Percentiles rank a stretch among this genome's conserved stretches.
Conservation (phyloP, 2,329 filamentous ascomycete genomes). For the Dactylellina haptotyla region DNA sequence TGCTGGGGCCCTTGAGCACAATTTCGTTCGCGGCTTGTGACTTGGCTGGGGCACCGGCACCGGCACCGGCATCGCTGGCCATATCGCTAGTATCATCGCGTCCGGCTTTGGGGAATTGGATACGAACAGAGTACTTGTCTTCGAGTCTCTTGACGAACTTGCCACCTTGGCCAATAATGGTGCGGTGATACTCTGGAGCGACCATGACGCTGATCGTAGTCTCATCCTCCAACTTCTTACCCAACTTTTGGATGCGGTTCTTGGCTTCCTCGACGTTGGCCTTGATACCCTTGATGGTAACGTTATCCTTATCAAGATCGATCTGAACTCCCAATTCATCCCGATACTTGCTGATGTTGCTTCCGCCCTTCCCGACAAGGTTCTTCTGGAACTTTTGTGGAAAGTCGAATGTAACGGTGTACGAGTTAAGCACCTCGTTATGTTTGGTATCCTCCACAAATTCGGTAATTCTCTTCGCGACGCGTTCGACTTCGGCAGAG, state of each 20-base stretch:
- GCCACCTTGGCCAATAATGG: conserved; percentile 89
- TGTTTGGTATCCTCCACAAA: conserved; percentile 70
- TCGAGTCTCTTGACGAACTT: conserved; percentile 90
- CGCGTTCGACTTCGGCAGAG: conserved; percentile 69
- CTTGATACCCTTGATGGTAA: conserved; percentile 94
- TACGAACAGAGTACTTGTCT: conserved; percentile 89
- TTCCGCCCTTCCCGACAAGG: conserved; percentile 73
- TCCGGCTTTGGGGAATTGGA: conserved; percentile 86
- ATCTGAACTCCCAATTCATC: conserved; percentile 79
- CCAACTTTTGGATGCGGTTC: conserved; percentile 79
- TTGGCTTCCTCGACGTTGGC: conserved; percentile 91
- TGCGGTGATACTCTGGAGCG: conserved; percentile 90
- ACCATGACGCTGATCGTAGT: conserved; percentile 87
- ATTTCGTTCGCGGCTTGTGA: conserved; percentile 89
- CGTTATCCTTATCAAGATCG: conserved; percentile 91
- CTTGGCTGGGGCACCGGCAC: conserved; percentile 69
- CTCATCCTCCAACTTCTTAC: conserved; percentile 88
- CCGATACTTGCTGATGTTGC: conserved; percentile 75
- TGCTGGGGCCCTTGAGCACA: conserved; percentile 87
- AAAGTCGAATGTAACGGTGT: conserved; percentile 84
- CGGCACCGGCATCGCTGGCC: conserved; percentile 72
- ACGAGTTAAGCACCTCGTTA: conserved; percentile 69
- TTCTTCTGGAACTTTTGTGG: conserved; percentile 94
- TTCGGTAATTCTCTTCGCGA: conserved; percentile 72
- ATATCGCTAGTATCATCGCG: conserved; percentile 76